phyloP scores from a whole-genome alignment of 306 rosid species.

The Vicia sativa region DNA sequence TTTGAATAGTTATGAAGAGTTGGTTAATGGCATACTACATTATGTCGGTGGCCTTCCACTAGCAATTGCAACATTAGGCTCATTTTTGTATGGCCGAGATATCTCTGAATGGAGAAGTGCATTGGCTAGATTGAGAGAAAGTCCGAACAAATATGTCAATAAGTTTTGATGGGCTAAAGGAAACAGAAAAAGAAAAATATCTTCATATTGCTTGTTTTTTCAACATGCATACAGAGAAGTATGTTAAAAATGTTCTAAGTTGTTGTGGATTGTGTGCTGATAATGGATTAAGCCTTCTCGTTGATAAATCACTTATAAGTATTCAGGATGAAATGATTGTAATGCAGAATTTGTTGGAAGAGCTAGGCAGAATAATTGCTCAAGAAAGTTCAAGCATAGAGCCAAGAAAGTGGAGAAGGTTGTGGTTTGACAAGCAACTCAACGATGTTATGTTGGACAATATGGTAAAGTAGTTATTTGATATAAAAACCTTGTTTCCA shows the following conservation, averaged over 20 bases:
- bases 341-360: neutral
- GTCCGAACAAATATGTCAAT: neutral
- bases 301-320: neutral
- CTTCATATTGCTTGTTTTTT: slow-evolving; percentile 3
- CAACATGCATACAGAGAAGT: neutral
- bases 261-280: neutral
- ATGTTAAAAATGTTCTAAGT: neutral
- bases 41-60: neutral
- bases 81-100: neutral
- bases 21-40: neutral
- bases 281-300: neutral
- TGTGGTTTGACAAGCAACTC: neutral
- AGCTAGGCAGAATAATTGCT: neutral
- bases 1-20: neutral
- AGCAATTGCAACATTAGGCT: neutral
- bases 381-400: neutral
- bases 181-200: neutral
- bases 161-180: neutral
- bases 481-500: neutral
- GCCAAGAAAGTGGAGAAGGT: neutral
- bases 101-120: neutral
- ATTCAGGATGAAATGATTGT: neutral
- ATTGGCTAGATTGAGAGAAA: slow-evolving; percentile 1
- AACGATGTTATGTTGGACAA: neutral
- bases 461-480: neutral